Evolutionary conservation across 73 alveolate genomes (phyloP).

Genomic region (Paramecium caudatum): DNA sequence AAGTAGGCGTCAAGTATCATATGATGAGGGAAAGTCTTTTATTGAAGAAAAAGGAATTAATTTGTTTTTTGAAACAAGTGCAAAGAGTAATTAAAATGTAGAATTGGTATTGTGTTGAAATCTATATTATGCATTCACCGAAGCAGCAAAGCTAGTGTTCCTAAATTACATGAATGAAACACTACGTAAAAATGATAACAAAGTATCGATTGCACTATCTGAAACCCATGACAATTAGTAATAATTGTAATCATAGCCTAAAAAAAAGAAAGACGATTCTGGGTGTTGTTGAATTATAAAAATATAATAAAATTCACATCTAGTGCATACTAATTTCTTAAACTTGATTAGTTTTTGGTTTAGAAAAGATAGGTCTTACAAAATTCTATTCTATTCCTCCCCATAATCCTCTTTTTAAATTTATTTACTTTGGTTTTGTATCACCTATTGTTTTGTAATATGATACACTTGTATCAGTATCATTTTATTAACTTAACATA

Average conservation of each 20-base stretch:
- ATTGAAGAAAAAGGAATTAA: constrained; percentile 57
- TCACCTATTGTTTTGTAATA: constrained; percentile 33
- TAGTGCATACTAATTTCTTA: constrained; percentile 54
- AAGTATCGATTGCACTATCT: constrained; percentile 35
- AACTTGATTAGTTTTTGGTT: constrained; percentile 16
- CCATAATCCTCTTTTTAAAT: not conserved
- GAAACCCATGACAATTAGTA: constrained; percentile 10
- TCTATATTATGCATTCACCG: constrained; percentile 68
- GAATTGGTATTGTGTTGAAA: constrained; percentile 58
- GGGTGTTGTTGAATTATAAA: constrained; percentile 73
- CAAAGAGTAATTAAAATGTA: constrained; percentile 62
- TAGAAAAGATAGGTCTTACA: constrained; percentile 45
- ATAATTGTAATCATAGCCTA: not conserved
- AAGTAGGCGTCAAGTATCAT: constrained; percentile 70
- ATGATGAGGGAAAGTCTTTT: constrained; percentile 67
- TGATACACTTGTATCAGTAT: constrained; percentile 33
- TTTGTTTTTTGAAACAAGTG: constrained; percentile 72
- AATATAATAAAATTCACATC: not conserved
- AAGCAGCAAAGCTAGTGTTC: constrained; percentile 71
- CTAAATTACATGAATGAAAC: constrained; percentile 50
- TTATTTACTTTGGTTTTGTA: not conserved
- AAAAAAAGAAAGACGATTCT: constrained; percentile 47
- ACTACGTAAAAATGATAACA: constrained; percentile 57
- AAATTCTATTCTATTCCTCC: constrained; percentile 56
- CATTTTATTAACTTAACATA: constrained; percentile 29